These are phyloP conservation scores for Cyberlindnera meyerae DNA, from an alignment of 805 yeast species.

Conservation along the genomic window DNA sequence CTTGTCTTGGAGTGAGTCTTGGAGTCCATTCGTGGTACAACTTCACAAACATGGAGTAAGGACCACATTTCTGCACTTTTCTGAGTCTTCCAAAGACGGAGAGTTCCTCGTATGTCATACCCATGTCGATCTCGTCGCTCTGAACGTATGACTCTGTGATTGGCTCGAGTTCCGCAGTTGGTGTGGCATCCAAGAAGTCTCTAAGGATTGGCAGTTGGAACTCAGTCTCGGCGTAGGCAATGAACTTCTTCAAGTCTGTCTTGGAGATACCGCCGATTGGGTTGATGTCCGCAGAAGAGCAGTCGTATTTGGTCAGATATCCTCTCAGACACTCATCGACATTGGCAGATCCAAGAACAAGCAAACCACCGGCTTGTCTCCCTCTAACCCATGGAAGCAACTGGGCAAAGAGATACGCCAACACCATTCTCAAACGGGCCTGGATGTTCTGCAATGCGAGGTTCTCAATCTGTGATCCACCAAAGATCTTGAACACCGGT, in stretches of 20 bases:
- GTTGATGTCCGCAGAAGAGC: conserved; percentile 94
- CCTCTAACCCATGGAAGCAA: conserved; percentile 92
- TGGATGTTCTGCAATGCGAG: conserved; percentile 95
- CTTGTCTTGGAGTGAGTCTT: conserved; percentile 70
- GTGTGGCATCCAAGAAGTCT: conserved; percentile 84
- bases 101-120: conserved; percentile 93
- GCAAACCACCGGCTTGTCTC: conserved; percentile 58
- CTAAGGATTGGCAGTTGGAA: conserved; percentile 74
- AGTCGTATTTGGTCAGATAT: conserved; percentile 92
- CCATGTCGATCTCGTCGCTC: conserved; percentile 97
- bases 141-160: conserved; percentile 89
- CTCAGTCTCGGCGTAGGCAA: conserved; percentile 64
- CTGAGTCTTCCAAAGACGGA: conserved; percentile 87
- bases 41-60: conserved; percentile 89
- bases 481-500: conserved; percentile 88
- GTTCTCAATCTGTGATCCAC: conserved; percentile 89
- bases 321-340: conserved; percentile 97
- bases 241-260: conserved; percentile 83
- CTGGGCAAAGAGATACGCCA: conserved; percentile 90
- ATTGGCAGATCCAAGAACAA: conserved; percentile 93
- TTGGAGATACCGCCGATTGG: conserved; percentile 99
- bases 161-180: conserved; percentile 98
- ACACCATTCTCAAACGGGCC: conserved; percentile 92
- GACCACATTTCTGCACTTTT: conserved; percentile 93
- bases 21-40: conserved; percentile 91